Conservation (phyloP, 129 eudicot species). For the Centella asiatica region DNA sequence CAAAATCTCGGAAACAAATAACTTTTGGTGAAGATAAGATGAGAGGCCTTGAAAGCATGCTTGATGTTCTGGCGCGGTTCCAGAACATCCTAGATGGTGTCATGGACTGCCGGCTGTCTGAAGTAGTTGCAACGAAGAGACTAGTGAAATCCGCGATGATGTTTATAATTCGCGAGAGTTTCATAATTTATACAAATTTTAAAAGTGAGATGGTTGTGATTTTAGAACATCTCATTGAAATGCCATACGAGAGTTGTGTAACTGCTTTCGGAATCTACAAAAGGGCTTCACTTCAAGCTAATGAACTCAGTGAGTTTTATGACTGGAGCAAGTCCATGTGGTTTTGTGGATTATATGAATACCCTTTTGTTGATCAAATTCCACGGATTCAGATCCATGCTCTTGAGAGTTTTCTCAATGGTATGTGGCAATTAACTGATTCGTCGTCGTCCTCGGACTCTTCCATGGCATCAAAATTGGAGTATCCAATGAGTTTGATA, state of each 20-base stretch:
- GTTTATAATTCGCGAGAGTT: slow-evolving; percentile 54
- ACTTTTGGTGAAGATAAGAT: slow-evolving; percentile 21
- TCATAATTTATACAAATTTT: slow-evolving; percentile 39
- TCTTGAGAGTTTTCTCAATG: slow-evolving; percentile 48
- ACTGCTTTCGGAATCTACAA: slow-evolving; percentile 58
- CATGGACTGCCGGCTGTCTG: slow-evolving; percentile 55
- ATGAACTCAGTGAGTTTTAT: slow-evolving; percentile 42
- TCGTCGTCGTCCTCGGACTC: slow-evolving; percentile 37
- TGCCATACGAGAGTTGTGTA: slow-evolving; percentile 42
- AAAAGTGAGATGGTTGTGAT: slow-evolving; percentile 35
- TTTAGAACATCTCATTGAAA: slow-evolving; percentile 46
- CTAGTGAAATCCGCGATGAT: slow-evolving; percentile 45
- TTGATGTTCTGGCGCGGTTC: slow-evolving; percentile 40
- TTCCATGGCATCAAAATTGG: slow-evolving; percentile 1
- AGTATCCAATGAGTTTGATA: slow-evolving; percentile 23
- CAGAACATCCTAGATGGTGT: slow-evolving; percentile 52
- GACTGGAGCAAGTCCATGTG: slow-evolving; percentile 52
- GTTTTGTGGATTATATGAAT: slow-evolving; percentile 54
- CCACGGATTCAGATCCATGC: slow-evolving; percentile 69
- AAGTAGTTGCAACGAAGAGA: slow-evolving; percentile 40
- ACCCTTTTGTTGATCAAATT: slow-evolving; percentile 51
- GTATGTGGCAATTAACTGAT: slow-evolving; percentile 58
- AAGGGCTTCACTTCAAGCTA: slow-evolving; percentile 55
- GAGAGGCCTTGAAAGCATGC: slow-evolving; percentile 19
- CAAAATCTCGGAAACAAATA: slow-evolving; percentile 1